A percentile compares a stretch with the other conserved stretches of the same genome.
These are phyloP conservation scores for Aspergillus sergii DNA, from an alignment of 2,329 filamentous ascomycete species.

Conservation along the genomic window DNA sequence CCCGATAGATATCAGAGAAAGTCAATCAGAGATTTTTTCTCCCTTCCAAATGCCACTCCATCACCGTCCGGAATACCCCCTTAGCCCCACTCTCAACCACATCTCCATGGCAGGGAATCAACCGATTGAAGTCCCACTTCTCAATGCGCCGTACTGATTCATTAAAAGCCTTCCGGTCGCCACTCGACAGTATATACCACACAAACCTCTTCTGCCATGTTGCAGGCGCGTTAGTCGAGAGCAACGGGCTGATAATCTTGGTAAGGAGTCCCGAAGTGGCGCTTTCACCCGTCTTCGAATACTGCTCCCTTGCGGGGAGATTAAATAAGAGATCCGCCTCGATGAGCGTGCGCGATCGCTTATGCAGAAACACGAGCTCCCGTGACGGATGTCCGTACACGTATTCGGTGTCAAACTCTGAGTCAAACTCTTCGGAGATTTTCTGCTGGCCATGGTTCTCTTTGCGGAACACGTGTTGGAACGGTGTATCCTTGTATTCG, in stretches of 20 bases:
- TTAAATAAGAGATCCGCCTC: conserved; percentile 93
- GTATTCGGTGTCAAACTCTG: conserved; percentile 84
- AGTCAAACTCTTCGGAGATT: conserved; percentile 77
- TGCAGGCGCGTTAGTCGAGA: conserved; percentile 61
- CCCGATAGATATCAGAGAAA: neutral
- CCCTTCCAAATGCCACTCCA: conserved; percentile 74
- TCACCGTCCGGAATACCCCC: conserved; percentile 73
- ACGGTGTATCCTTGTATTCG: conserved; percentile 60
- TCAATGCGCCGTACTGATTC: conserved; percentile 70
- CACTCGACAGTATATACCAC: conserved; percentile 71
- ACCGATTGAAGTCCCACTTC: conserved; percentile 78
- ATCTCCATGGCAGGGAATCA: conserved; percentile 94
- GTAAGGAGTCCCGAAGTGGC: conserved; percentile 62
- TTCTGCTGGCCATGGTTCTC: conserved; percentile 54
- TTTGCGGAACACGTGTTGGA: conserved; percentile 68
- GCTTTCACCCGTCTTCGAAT: conserved; percentile 58
- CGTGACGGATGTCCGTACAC: conserved; percentile 79
- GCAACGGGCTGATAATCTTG: conserved; percentile 59
- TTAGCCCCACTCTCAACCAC: conserved; percentile 76
- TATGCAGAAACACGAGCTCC: conserved; percentile 86
- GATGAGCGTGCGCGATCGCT: conserved; percentile 76
- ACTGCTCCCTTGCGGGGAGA: conserved; percentile 84
- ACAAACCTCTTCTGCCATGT: conserved; percentile 77
- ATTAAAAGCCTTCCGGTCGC: conserved; percentile 69
- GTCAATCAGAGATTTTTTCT: conserved; percentile 27